A percentile compares a stretch with the other conserved stretches of the same genome.
Conservation (phyloP, 768 basidiomycete species). For the Boletus sp. region DNA sequence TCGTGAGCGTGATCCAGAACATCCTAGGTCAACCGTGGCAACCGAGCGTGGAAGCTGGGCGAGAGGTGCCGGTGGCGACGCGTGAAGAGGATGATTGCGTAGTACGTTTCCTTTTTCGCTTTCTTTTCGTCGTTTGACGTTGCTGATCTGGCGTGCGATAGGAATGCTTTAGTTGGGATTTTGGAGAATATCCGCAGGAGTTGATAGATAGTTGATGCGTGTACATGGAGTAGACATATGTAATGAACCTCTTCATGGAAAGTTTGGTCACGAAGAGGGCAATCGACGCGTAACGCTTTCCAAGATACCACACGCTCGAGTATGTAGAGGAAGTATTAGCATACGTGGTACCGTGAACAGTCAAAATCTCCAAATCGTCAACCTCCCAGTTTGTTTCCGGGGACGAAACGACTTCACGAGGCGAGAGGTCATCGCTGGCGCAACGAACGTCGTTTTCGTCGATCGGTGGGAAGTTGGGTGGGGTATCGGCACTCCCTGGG, state of each 20-base stretch:
- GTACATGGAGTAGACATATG: background rate
- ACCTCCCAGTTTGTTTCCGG: background rate
- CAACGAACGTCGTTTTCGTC: background rate
- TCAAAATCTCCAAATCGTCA: no score
- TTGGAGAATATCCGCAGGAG: slow-evolving; percentile 42
- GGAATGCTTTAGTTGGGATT: slow-evolving; percentile 76
- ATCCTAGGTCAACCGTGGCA: slow-evolving; percentile 72
- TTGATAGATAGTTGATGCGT: background rate
- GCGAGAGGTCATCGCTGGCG: background rate
- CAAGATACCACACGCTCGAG: no score
- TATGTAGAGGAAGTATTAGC: background rate
- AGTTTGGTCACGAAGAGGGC: no score
- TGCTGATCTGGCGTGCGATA: slow-evolving; percentile 21
- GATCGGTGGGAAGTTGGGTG: background rate
- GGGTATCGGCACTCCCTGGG: background rate
- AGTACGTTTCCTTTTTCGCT: slow-evolving; percentile 40
- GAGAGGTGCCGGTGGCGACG: slow-evolving; percentile 57
- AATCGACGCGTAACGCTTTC: no score
- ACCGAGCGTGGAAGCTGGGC: slow-evolving; percentile 55
- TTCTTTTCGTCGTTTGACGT: background rate
- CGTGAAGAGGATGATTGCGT: slow-evolving; percentile 71
- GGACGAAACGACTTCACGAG: background rate
- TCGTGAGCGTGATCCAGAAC: slow-evolving; percentile 75
- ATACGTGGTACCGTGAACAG: background rate
- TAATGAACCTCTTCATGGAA: no score